Evolutionary conservation across 441 rosid genomes (phyloP).

Genomic region (Jatropha multifida): DNA sequence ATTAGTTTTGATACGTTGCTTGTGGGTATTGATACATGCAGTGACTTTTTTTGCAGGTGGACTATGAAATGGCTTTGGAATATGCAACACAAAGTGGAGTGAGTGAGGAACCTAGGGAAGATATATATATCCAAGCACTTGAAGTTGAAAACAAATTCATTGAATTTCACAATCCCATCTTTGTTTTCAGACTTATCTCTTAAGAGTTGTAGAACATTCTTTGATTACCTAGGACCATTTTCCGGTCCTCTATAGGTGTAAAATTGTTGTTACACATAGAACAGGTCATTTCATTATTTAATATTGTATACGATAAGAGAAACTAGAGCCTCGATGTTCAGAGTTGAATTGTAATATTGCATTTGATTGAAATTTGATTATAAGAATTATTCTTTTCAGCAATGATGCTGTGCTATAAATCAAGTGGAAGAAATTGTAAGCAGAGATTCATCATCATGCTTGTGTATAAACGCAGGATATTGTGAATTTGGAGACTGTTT

Average conservation of each 20-base stretch:
- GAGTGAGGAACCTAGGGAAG: constrained; percentile 89
- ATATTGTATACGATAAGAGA: constrained; percentile 4
- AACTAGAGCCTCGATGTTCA: background rate
- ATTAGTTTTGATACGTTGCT: constrained; percentile 1
- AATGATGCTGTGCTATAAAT: background rate
- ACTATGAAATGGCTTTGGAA: constrained; percentile 96
- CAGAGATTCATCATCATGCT: background rate
- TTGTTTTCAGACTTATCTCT: constrained; percentile 63
- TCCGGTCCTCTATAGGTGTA: background rate
- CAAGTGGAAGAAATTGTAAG: background rate
- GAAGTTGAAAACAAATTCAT: constrained; percentile 41
- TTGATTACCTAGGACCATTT: background rate
- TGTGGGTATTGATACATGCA: background rate
- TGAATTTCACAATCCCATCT: constrained; percentile 57
- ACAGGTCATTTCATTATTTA: constrained; percentile 10
- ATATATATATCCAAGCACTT: constrained; percentile 53
- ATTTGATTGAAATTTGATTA: background rate
- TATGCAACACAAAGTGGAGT: constrained; percentile 96
- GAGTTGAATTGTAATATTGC: background rate
- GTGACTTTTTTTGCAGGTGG: constrained; percentile 64
- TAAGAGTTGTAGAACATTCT: constrained; percentile 27
- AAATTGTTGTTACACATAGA: constrained; percentile 4
- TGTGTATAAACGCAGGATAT: too few relatives aligned
- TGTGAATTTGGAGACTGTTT: too few relatives aligned
- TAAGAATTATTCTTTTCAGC: background rate